Evolutionary conservation across 2,329 filamentous ascomycete genomes (phyloP), one percentile per base, ranked within the genome.

Genomic region (Delphinella strobiligena): DNA sequence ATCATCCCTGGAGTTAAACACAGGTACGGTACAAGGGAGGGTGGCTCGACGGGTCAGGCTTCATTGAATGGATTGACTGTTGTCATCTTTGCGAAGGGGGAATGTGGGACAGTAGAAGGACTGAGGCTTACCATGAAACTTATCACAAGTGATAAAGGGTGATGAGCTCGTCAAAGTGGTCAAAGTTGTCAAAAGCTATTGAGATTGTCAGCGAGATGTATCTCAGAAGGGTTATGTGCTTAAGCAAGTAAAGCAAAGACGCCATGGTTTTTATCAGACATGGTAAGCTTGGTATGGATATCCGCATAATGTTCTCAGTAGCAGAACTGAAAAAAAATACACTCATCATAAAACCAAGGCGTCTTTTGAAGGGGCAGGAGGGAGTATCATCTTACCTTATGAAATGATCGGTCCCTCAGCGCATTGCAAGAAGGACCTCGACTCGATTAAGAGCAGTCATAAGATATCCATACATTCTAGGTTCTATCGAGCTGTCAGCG

Each of bases 51-150:
- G 47, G 50, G 49, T 44, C 41, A 52, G 54, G 55, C 56, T 52
- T 60, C 54, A 52, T 59, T 51, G 57, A 60, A 60, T 60, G 57
- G 57, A 60, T 60, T 52, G 54, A 60, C 57, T 60, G 52, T 43
- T 55, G 52, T 57, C 56, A 59, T 60, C 57, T 48, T 58, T 41
- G 49, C 49, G 46, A 35, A 9, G 19, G 12, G 15, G 10, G 19
- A 18, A 17, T 15, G 30, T 43, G 7, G 22, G n/a, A n/a, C n/a
- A n/a, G n/a, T n/a, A n/a, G n/a, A n/a, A 16, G n/a, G 27, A n/a
- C n/a, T n/a, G n/a, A n/a, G n/a, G n/a, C n/a, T n/a, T n/a, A n/a
- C n/a, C n/a, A n/a, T n/a, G n/a, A n/a, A n/a, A n/a, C n/a, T n/a
- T n/a, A n/a, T n/a, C n/a, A n/a, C n/a, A n/a, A n/a, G n/a, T n/a